Conservation (phyloP, 805 yeast species). For the Kuraishia ogatae region DNA sequence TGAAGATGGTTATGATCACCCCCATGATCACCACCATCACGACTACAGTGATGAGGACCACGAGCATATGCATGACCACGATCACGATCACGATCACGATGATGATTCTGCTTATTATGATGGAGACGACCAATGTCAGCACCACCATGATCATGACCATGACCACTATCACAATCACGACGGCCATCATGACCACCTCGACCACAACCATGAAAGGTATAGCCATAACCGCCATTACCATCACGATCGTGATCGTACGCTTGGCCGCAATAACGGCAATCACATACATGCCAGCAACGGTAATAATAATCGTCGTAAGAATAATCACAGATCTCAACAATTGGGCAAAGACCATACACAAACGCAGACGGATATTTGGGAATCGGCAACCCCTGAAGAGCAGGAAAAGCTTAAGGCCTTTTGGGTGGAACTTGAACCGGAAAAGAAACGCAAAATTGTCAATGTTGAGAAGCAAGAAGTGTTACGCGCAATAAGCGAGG, state of each 20-base stretch:
- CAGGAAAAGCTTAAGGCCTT: slow-evolving; percentile 38
- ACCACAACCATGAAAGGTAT: slow-evolving; percentile 10
- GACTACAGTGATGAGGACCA: slow-evolving; percentile 1
- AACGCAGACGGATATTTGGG: slow-evolving; percentile 33
- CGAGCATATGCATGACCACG: neutral
- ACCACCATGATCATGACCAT: neutral
- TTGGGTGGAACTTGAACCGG: slow-evolving; percentile 61
- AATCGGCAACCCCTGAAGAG: no score
- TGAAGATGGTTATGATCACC: slow-evolving; percentile 12
- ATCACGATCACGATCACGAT: slow-evolving; percentile 3
- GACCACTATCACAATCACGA: neutral
- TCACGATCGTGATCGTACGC: neutral
- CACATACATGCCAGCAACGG: no score
- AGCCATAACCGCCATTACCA: slow-evolving; percentile 2
- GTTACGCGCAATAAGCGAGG: slow-evolving; percentile 51
- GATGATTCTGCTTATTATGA: slow-evolving; percentile 4
- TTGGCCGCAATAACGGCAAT: no score
- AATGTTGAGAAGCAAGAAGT: slow-evolving; percentile 64
- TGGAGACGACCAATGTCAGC: neutral
- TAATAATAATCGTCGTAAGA: neutral
- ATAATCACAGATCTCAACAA: slow-evolving; percentile 5
- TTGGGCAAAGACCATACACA: slow-evolving; percentile 36
- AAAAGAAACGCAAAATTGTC: slow-evolving; percentile 52
- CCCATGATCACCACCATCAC: slow-evolving; percentile 9
- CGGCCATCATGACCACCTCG: neutral